Base-by-base conservation (phyloP, 2,329 filamentous ascomycete species). In the Clarireedia paspali region DNA sequence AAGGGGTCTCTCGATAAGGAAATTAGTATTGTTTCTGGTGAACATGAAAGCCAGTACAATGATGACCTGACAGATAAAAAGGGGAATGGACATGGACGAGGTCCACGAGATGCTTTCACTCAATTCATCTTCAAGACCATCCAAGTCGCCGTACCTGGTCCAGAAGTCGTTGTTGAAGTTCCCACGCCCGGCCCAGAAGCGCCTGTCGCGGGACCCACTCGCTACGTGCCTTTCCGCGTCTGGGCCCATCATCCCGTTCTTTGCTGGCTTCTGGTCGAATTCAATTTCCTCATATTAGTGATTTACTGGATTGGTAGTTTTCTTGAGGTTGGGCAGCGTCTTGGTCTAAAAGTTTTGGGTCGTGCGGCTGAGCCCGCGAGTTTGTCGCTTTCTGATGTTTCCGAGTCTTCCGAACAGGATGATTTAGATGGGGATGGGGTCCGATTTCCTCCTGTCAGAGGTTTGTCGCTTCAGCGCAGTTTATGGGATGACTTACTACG, bases 231-330 rank as follows among this genome's bases (percentile, higher is more conserved):
- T 42, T 55, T 50, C 38, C 53, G 27, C 17, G 30, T 50, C 7
- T 50, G 27, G 47, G 53, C 53, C 44, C 53, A 55, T 27, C 30
- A 55, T 51, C 53, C 53, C 7, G 9, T 55, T 10, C 10, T 45
- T 10, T 49, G 55, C 26, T 47, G 48, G 47, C 53, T 56, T 24
- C 26, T 62, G 34, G 47, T 62, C 49, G 50, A 55, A 50, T 50
- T 40, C 26, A 55, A 55, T 38, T 50, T 50, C 20, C 38, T 55
- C 36, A 2, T 50, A 3, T 47, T 55, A 2, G 50, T 45, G 20
- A 14, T 38, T 17, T 49, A 53, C 14, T 56, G 49, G 54, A 4
- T n/a, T 12, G 15, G 34, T 6, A n/a, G 5, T 34, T 38, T 5
- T 30, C 6, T 48, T 44, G n/a, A 10, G 15, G 3, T 4, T 48